Percentiles rank a stretch among this genome's conserved stretches.
Evolutionary conservation across 805 yeast species (phyloP).

Genomic region (Metschnikowia lunata): DNA sequence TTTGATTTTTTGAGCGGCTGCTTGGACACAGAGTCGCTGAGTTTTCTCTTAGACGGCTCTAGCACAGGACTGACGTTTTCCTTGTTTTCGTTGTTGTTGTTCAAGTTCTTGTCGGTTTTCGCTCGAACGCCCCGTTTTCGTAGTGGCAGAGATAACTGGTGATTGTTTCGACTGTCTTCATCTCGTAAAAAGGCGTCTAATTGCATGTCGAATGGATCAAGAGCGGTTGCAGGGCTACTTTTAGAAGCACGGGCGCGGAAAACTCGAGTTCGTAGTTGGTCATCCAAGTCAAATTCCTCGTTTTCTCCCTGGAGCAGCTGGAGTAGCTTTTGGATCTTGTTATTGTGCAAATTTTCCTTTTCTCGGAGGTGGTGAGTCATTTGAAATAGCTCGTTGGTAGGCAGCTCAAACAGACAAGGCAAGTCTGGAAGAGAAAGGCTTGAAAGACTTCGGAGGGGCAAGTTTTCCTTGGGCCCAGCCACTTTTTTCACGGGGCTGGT

Average conservation of each 20-base stretch:
- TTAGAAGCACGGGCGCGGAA: slow-evolving; percentile 21
- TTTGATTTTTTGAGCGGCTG: slow-evolving; percentile 9
- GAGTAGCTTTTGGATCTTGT: slow-evolving; percentile 37
- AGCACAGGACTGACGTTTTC: slow-evolving; percentile 29
- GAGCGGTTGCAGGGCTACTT: not conserved
- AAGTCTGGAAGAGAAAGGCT: slow-evolving; percentile 12
- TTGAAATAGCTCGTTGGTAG: slow-evolving; percentile 31
- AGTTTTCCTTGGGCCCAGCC: not conserved
- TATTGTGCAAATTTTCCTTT: slow-evolving; percentile 25
- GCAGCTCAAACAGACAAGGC: slow-evolving; percentile 11
- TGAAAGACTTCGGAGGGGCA: slow-evolving; percentile 10
- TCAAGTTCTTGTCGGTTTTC: not conserved
- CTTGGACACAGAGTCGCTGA: slow-evolving; percentile 6
- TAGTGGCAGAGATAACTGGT: not conserved
- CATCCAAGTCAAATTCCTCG: slow-evolving; percentile 19
- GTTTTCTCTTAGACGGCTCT: slow-evolving; percentile 27
- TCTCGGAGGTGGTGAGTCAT: slow-evolving; percentile 24
- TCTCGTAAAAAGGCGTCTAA: slow-evolving; percentile 17
- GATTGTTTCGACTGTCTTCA: not conserved
- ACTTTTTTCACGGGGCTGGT: slow-evolving; percentile 13
- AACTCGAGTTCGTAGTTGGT: slow-evolving; percentile 17
- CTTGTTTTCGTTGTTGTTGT: slow-evolving; percentile 20
- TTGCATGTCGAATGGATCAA: slow-evolving; percentile 16
- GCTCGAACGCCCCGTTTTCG: slow-evolving; percentile 8
- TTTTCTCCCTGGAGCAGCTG: slow-evolving; percentile 28